phyloP scores from a whole-genome alignment of 2,329 filamentous ascomycete species.

The Cadophora luteo-olivacea region DNA sequence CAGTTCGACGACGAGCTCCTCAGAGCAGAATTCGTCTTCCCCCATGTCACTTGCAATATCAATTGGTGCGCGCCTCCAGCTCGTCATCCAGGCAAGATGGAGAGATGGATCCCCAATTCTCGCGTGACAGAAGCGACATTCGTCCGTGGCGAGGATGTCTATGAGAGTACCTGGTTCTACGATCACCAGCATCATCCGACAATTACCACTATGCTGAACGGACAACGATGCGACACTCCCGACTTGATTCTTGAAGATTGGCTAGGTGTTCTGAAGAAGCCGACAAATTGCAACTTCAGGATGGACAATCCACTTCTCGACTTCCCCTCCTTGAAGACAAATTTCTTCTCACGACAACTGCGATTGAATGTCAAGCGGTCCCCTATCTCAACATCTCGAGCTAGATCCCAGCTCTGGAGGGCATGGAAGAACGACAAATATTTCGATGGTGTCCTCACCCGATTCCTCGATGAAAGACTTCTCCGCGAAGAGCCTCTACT shows the following conservation, averaged over 20 bases:
- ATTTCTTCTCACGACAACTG: constrained; percentile 44
- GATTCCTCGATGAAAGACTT: constrained; percentile 55
- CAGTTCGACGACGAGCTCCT: constrained; percentile 61
- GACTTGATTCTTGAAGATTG: constrained; percentile 59
- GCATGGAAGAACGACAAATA: constrained; percentile 53
- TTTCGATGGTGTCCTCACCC: constrained; percentile 54
- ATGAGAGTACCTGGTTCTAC: constrained; percentile 56
- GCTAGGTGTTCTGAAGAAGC: constrained; percentile 51
- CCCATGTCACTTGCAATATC: constrained; percentile 59
- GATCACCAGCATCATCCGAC: constrained; percentile 56
- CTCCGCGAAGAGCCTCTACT: constrained; percentile 49
- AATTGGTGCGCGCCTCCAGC: constrained; percentile 60
- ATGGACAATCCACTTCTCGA: constrained; percentile 59
- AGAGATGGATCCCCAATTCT: constrained; percentile 60
- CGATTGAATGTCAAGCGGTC: constrained; percentile 47
- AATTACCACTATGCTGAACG: constrained; percentile 56
- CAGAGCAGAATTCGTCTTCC: constrained; percentile 59
- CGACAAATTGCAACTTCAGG: constrained; percentile 50
- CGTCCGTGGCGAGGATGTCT: constrained; percentile 58
- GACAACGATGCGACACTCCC: constrained; percentile 56
- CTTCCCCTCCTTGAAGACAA: constrained; percentile 47
- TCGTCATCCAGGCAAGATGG: constrained; percentile 55
- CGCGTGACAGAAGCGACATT: constrained; percentile 61
- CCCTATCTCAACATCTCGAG: constrained; percentile 51
- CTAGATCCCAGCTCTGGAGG: constrained; percentile 54